These are phyloP conservation scores for Boletus semigastroideus DNA, from an alignment of 1,284 basidiomycete species.

Conservation along the genomic window DNA sequence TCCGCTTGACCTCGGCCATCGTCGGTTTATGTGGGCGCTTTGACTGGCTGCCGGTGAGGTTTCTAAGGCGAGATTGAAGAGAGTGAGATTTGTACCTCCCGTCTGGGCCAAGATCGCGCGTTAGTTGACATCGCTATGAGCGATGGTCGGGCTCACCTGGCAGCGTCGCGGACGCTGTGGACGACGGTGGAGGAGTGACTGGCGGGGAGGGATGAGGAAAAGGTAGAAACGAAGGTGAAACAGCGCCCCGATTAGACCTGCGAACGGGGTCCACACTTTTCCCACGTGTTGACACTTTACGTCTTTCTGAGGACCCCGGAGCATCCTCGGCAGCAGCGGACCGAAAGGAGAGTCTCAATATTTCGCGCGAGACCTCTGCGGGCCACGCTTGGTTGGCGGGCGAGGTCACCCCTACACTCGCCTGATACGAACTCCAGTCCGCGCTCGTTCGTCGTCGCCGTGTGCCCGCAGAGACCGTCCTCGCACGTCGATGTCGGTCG, in stretches of 20 bases:
- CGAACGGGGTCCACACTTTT: slow-evolving; percentile 17
- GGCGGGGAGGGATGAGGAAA: slow-evolving; percentile 32
- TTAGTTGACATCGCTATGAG: neutral
- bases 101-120: slow-evolving; percentile 9
- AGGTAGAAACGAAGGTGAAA: slow-evolving; percentile 33
- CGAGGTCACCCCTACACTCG: slow-evolving; percentile 33
- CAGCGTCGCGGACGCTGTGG: slow-evolving; percentile 28
- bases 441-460: slow-evolving; percentile 39
- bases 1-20: slow-evolving; percentile 30
- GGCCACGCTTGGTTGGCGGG: slow-evolving; percentile 40
- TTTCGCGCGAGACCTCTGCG: slow-evolving; percentile 44
- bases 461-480: slow-evolving; percentile 18
- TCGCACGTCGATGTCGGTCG: slow-evolving; percentile 17
- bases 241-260: slow-evolving; percentile 16
- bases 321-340: slow-evolving; percentile 2
- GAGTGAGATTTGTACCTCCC: slow-evolving; percentile 20
- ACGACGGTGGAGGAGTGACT: slow-evolving; percentile 13
- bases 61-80: slow-evolving; percentile 21
- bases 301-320: slow-evolving; percentile 27
- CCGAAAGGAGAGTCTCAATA: slow-evolving; percentile 40
- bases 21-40: slow-evolving; percentile 2
- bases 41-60: slow-evolving; percentile 11
- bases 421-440: slow-evolving; percentile 42
- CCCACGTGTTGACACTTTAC: slow-evolving; percentile 21
- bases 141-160: slow-evolving; percentile 18